These are phyloP conservation scores for Botrytis squamosa DNA, from an alignment of 2,329 filamentous ascomycete genomes.

Conservation along the genomic window DNA sequence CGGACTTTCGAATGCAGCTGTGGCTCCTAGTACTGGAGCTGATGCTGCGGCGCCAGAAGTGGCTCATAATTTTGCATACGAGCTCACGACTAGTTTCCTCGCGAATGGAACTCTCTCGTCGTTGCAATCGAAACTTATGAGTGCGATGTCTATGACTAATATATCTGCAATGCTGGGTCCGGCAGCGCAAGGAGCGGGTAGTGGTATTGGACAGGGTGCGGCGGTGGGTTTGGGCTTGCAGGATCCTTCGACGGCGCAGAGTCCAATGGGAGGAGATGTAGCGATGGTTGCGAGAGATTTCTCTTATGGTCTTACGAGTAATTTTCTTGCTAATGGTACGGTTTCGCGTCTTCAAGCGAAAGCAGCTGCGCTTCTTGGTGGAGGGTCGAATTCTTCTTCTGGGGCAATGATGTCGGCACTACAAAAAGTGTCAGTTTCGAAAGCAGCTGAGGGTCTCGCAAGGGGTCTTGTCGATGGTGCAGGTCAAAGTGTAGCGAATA, in stretches of 20 bases:
- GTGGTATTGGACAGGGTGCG: slow-evolving; percentile 16
- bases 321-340: slow-evolving; percentile 17
- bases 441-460: slow-evolving; percentile 15
- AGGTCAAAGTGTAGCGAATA: slow-evolving; percentile 1
- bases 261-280: slow-evolving; percentile 5
- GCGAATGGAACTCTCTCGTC: slow-evolving; percentile 6
- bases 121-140: slow-evolving; percentile 12
- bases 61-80: slow-evolving; percentile 15
- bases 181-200: slow-evolving; percentile 9
- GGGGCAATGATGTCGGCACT: slow-evolving; percentile 4
- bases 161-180: slow-evolving; percentile 10
- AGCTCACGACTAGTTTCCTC: slow-evolving; percentile 16
- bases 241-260: slow-evolving; percentile 4
- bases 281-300: slow-evolving; percentile 16
- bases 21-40: background rate
- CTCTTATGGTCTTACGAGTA: slow-evolving; percentile 12
- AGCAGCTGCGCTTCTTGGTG: slow-evolving; percentile 11
- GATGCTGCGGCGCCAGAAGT: slow-evolving; percentile 4
- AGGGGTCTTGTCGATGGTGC: slow-evolving; percentile 20
- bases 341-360: slow-evolving; percentile 9
- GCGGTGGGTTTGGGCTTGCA: slow-evolving; percentile 18
- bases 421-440: slow-evolving; percentile 9
- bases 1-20: background rate
- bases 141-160: background rate
- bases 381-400: slow-evolving; percentile 2